Evolutionary conservation across 352 stramenopile genomes (phyloP), one percentile per base, ranked within the genome.

Genomic region (Pythium grandisporangium): DNA sequence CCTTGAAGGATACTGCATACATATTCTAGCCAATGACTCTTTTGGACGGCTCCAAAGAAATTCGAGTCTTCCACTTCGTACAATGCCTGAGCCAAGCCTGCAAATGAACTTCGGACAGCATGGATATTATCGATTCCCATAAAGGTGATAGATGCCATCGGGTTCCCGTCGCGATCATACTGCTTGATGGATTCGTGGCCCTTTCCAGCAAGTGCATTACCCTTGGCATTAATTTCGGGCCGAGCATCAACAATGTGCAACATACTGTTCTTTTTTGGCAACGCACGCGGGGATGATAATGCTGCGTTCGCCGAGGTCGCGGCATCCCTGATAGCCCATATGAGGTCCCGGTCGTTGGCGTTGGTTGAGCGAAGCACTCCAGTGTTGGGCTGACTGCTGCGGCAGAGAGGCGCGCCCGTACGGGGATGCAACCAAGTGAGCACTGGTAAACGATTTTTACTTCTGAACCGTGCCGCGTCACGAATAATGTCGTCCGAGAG

Each of bases 351-450:
- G 56, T 99, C 96, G 16, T 86, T 75, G 6, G 66, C 49, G 45
- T 81, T 96, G 21, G 77, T 95, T 65, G 93, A 96, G 13, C 93
- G 90, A 27, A 96, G 58, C 7, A 99, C 66, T 19, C 96, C 96
- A 1, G 96, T 95, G 55, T 98, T 97, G 1, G 96, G 96, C 54
- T 98, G 95, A 25, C 87, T 92, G 30, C 72, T 95, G 17, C 96
- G 72, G 66, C 92, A 98, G 33, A 99, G 69, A 24, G 80, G 82
- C 1, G 88, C 88, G 32, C 92, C 90, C 17, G 93, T 96, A 26
- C 63, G 58, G 30, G 76, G 75, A 55, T 93, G 84, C 6, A 93
- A 70, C 88, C 90, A 99, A 1, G 88, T 93, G 16, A 98, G 60
- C 17, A 56, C 81, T 27, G 79, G 79, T 35, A 89, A 80, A 0